Percentiles rank a stretch among this genome's conserved stretches.
Evolutionary conservation across 2,329 filamentous ascomycete species (phyloP).

Genomic region (Diaporthe sp.): DNA sequence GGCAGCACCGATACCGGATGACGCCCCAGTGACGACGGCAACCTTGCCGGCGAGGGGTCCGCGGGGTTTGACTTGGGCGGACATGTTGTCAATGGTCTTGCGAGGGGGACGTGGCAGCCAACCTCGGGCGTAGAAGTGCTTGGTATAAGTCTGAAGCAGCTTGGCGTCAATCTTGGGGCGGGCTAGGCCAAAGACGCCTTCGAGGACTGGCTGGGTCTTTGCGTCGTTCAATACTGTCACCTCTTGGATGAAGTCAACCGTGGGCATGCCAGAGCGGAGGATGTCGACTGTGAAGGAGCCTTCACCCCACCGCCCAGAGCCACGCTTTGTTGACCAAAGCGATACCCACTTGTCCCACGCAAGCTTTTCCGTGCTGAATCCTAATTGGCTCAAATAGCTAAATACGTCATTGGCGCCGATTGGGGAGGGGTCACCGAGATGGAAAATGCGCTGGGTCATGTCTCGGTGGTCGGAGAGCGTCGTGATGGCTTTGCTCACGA

Average conservation of each 20-base stretch:
- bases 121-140: constrained; percentile 84
- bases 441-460: constrained; percentile 76
- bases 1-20: constrained; percentile 83
- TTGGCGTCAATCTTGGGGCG: constrained; percentile 77
- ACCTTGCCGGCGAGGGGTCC: constrained; percentile 78
- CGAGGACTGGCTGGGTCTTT: constrained; percentile 72
- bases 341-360: constrained; percentile 81
- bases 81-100: constrained; percentile 51
- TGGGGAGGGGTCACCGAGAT: constrained; percentile 80
- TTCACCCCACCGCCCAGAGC: constrained; percentile 73
- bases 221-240: constrained; percentile 82
- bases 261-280: constrained; percentile 84
- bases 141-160: constrained; percentile 82
- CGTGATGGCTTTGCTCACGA: constrained; percentile 81
- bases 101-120: constrained; percentile 78
- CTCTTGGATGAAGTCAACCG: constrained; percentile 76
- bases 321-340: constrained; percentile 79
- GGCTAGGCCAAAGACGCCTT: constrained; percentile 63
- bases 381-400: constrained; percentile 72
- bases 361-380: constrained; percentile 77
- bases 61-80: constrained; percentile 52
- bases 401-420: constrained; percentile 77
- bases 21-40: constrained; percentile 83
- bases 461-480: constrained; percentile 76
- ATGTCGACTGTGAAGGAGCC: constrained; percentile 84